Conservation (phyloP, 192 early-diverging fungal species). For the Glomus cerebriforme region DNA sequence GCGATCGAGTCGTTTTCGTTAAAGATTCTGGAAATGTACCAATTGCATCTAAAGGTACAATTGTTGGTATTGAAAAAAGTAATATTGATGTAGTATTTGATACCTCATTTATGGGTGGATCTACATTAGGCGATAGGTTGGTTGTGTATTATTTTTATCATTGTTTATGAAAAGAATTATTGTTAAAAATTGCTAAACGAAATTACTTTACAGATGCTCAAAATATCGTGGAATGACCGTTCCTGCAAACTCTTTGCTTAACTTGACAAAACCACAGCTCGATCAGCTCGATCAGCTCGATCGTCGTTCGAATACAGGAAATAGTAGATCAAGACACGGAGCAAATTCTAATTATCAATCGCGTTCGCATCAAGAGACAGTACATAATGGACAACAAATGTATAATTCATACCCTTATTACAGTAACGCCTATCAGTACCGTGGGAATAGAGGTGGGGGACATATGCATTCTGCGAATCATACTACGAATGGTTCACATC, state of each 20-base stretch:
- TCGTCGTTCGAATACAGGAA: neutral
- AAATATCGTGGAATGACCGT: constrained; percentile 74
- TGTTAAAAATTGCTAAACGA: neutral
- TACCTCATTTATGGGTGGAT: constrained; percentile 75
- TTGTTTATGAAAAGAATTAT: neutral
- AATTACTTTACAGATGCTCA: constrained; percentile 56
- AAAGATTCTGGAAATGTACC: constrained; percentile 74
- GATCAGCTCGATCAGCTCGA: too few relatives aligned
- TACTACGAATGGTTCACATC: neutral
- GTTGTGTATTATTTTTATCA: constrained; percentile 20
- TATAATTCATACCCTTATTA: neutral
- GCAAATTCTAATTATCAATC: neutral
- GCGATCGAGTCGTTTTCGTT: constrained; percentile 84
- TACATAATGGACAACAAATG: neutral
- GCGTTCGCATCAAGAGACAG: neutral
- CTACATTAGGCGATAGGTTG: constrained; percentile 70
- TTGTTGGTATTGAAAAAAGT: constrained; percentile 77
- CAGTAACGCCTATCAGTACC: neutral
- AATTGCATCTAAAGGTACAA: constrained; percentile 78
- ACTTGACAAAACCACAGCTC: constrained; percentile 66
- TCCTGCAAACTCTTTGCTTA: constrained; percentile 64
- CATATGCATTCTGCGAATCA: neutral
- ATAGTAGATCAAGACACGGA: neutral
- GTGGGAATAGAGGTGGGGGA: neutral
- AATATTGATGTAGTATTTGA: constrained; percentile 90